These are phyloP conservation scores for Chenopodium album DNA, from an alignment of 148 eudicot genomes.

Conservation along the genomic window DNA sequence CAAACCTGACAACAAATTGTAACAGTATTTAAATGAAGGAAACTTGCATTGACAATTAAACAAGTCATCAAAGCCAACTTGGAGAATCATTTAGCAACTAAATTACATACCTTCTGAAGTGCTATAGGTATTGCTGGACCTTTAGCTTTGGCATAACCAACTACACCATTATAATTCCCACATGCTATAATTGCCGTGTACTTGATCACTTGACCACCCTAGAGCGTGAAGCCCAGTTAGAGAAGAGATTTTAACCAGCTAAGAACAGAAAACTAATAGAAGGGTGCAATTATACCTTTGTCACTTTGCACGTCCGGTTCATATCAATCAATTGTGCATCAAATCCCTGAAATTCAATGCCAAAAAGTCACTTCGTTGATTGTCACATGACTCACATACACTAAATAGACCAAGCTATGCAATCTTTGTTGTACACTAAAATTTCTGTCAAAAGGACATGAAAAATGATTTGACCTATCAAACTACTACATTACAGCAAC, in stretches of 20 bases:
- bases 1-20: neutral
- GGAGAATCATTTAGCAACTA: neutral
- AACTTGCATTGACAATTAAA: neutral
- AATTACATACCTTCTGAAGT: slow-evolving; percentile 71
- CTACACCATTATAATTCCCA: slow-evolving; percentile 86
- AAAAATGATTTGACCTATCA: neutral
- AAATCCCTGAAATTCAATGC: slow-evolving; percentile 66
- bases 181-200: slow-evolving; percentile 83
- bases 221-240: slow-evolving; percentile 14
- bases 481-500: neutral
- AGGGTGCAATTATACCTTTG: slow-evolving; percentile 51
- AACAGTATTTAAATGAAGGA: neutral
- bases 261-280: slow-evolving; percentile 9
- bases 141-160: slow-evolving; percentile 92
- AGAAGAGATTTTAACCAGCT: slow-evolving; percentile 6
- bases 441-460: neutral
- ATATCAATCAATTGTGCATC: slow-evolving; percentile 76
- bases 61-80: neutral
- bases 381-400: neutral
- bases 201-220: slow-evolving; percentile 88
- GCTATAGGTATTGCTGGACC: slow-evolving; percentile 73
- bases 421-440: neutral
- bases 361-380: slow-evolving; percentile 6
- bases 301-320: slow-evolving; percentile 81
- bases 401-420: neutral